Evolutionary conservation across 1,139 yeast species (phyloP), one percentile per base, ranked within the genome.

Genomic region (Nakaseomyces sp.): DNA sequence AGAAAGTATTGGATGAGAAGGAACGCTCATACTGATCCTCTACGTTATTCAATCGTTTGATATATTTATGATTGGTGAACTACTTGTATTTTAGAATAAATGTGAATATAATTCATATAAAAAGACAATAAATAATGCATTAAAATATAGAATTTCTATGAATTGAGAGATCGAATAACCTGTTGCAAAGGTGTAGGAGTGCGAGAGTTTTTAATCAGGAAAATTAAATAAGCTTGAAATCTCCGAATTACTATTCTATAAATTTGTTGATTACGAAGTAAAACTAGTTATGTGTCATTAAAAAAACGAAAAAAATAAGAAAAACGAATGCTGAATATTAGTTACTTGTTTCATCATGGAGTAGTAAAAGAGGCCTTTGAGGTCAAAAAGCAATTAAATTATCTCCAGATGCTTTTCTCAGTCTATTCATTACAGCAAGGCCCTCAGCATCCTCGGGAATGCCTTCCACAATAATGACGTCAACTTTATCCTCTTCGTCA

Each of bases 401-500:
- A 43, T 73, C 76, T 4, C 74, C 67, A 0, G 98, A 95, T 2
- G 98, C 98, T 61, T 91, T 91, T 42, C 74, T 71, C 33, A 91
- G 69, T 52, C 98, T 68, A 61, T 91, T 91, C 96, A 91, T 89
- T 37, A 91, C 81, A 0, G 98, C 98, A 45, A 89, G 70, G 0
- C 98, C 98, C 57, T 88, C 93, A 44, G 81, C 71, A 0, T 69
- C 62, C 51, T 81, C 86, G 20, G 70, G 74, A 4, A 86, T 73
- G 0, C 91, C 91, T 57, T 86, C 71, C 0, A 86, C 86, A 39
- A 88, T 67, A 6, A 88, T 84, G 36, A 75, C 49, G 48, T 79
- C 84, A 3, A 77, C 84, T 1, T 69, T 71, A 16, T 63, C 63
- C 29, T 63, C 55, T 46, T 78, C 83, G 57, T 88, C 96, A 15